phyloP scores from a whole-genome alignment of 2,329 filamentous ascomycete species.

The Diaporthe caulivora region DNA sequence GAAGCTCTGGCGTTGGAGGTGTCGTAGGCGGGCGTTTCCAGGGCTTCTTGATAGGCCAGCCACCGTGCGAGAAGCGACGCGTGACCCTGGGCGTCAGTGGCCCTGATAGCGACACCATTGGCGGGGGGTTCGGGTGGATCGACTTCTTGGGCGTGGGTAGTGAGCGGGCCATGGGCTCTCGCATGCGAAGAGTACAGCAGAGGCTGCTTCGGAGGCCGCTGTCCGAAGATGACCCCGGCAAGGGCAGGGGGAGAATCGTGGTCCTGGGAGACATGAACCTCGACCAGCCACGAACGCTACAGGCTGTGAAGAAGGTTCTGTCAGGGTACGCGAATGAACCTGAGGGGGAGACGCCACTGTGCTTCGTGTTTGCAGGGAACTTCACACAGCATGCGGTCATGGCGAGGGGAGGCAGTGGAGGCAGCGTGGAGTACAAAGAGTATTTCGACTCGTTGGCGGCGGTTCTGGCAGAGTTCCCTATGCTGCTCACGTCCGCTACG shows the following conservation, averaged over 20 bases:
- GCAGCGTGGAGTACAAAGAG: slow-evolving; percentile 97
- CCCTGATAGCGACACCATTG: slow-evolving; percentile 72
- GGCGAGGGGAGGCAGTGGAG: slow-evolving; percentile 76
- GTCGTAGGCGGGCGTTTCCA: slow-evolving; percentile 93
- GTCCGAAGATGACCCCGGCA: slow-evolving; percentile 47
- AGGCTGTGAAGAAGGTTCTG: slow-evolving; percentile 85
- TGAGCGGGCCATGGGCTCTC: slow-evolving; percentile 83
- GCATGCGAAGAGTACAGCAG: slow-evolving; percentile 85
- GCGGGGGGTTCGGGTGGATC: slow-evolving; percentile 94
- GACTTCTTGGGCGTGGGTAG: slow-evolving; percentile 95
- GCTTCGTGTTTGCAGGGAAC: slow-evolving; percentile 88
- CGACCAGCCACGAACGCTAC: slow-evolving; percentile 83
- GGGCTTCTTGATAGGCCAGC: slow-evolving; percentile 90
- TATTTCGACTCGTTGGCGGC: slow-evolving; percentile 90
- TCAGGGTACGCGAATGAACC: slow-evolving; percentile 77
- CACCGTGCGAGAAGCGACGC: slow-evolving; percentile 87
- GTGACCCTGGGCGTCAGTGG: slow-evolving; percentile 80
- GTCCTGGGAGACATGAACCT: slow-evolving; percentile 89
- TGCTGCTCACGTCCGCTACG: slow-evolving; percentile 81
- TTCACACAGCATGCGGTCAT: slow-evolving; percentile 78
- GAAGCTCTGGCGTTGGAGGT: slow-evolving; percentile 85
- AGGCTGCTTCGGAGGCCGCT: slow-evolving; percentile 67
- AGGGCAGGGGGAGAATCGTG: slow-evolving; percentile 69
- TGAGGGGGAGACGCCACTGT: slow-evolving; percentile 76
- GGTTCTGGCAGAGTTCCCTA: slow-evolving; percentile 84